These are phyloP conservation scores for Grosmannia penicillata DNA, from an alignment of 2,329 filamentous ascomycete genomes.

Conservation along the genomic window DNA sequence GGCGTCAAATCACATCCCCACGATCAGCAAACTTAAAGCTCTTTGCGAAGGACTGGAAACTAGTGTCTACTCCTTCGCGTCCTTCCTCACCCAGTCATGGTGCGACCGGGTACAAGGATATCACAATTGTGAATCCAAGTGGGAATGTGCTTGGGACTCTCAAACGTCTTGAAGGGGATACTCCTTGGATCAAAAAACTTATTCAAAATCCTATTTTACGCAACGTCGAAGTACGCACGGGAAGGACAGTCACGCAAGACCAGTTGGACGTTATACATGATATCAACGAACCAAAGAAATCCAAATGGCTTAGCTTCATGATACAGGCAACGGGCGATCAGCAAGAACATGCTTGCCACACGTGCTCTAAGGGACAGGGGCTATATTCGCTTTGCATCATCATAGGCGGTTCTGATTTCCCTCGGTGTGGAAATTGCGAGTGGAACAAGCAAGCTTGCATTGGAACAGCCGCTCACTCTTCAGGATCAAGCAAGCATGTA, in stretches of 20 bases:
- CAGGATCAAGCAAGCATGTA: background rate
- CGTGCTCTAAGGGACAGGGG: conserved; percentile 26
- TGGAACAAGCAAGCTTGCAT: conserved; percentile 25
- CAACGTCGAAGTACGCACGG: conserved; percentile 24
- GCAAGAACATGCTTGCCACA: conserved; percentile 23
- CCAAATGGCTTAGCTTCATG: conserved; percentile 32
- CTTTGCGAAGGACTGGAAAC: no score
- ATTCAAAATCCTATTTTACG: conserved; percentile 22
- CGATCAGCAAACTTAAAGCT: no score
- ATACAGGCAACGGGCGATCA: conserved; percentile 33
- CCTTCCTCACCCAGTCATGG: no score
- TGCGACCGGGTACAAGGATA: no score
- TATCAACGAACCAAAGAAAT: conserved; percentile 21
- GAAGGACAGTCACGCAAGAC: conserved; percentile 24
- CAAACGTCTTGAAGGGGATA: conserved; percentile 21
- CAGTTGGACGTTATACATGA: conserved; percentile 26
- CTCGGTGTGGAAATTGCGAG: conserved; percentile 35
- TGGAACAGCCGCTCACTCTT: conserved; percentile 5
- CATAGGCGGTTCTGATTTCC: conserved; percentile 24
- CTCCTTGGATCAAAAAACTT: conserved; percentile 24
- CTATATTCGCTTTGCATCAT: conserved; percentile 30
- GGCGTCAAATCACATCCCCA: no score
- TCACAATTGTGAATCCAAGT: conserved; percentile 22
- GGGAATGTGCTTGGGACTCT: conserved; percentile 24
- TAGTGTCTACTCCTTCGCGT: no score